phyloP scores from a whole-genome alignment of 2,329 filamentous ascomycete genomes.

The Graphiopsis chlorocephala region DNA sequence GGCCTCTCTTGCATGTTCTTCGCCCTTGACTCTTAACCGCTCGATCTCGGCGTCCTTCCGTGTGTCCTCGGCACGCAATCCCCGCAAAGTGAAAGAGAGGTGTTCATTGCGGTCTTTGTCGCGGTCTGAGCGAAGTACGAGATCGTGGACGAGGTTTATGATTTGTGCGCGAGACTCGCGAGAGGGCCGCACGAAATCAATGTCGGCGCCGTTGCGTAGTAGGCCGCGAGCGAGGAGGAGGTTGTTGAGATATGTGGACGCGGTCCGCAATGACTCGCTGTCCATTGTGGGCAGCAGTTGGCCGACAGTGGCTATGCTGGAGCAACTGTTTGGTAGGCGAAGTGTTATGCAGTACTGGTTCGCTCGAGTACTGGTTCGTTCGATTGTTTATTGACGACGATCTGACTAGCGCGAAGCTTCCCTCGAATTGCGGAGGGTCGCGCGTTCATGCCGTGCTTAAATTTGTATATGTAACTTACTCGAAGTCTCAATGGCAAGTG shows the following conservation, averaged over 20 bases:
- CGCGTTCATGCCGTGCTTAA: not conserved
- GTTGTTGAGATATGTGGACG: constrained; percentile 64
- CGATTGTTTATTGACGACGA: not conserved
- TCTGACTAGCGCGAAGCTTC: not conserved
- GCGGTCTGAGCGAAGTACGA: constrained; percentile 88
- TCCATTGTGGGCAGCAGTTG: constrained; percentile 35
- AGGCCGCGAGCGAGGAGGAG: constrained; percentile 62
- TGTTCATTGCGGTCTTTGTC: constrained; percentile 87
- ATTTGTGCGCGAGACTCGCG: constrained; percentile 76
- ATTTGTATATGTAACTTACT: not conserved
- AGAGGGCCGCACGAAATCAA: constrained; percentile 74
- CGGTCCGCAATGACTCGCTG: constrained; percentile 56
- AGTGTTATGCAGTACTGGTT: not conserved
- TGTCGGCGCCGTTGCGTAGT: constrained; percentile 62
- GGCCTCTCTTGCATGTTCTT: constrained; percentile 65
- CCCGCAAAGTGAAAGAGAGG: constrained; percentile 73
- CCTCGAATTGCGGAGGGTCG: not conserved
- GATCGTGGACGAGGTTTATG: constrained; percentile 90
- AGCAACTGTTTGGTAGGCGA: not conserved
- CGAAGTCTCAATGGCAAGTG: not conserved
- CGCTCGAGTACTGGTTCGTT: no score
- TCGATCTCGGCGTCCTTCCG: constrained; percentile 65
- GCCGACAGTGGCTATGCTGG: constrained; percentile 18
- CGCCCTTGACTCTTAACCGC: constrained; percentile 39
- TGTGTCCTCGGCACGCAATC: constrained; percentile 69